Percentiles rank a stretch among this genome's conserved stretches.
Conservation (phyloP, 2,329 filamentous ascomycete species). For the Pseudogymnoascus sp. region DNA sequence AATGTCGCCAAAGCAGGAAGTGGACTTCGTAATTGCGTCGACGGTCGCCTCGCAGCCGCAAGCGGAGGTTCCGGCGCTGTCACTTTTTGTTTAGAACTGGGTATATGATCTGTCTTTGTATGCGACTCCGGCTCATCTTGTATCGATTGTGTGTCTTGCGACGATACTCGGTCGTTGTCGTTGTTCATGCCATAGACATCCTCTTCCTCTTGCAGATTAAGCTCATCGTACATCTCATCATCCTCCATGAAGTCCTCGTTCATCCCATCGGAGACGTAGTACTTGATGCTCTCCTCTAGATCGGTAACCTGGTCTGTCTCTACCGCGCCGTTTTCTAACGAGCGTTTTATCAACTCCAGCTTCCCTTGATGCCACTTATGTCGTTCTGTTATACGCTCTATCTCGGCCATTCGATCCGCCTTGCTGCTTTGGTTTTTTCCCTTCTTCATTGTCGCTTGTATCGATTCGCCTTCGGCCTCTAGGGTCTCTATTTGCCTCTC, state of each 20-base stretch:
- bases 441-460: constrained; percentile 89
- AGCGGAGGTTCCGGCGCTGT: constrained; percentile 49
- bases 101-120: constrained; percentile 36
- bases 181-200: constrained; percentile 71
- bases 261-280: constrained; percentile 87
- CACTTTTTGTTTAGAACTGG: constrained; percentile 40
- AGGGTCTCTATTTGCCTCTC: constrained; percentile 87
- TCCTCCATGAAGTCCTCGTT: constrained; percentile 89
- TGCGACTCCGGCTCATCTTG: constrained; percentile 71
- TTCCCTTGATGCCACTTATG: constrained; percentile 97
- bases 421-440: constrained; percentile 80
- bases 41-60: constrained; percentile 59
- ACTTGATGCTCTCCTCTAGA: constrained; percentile 84
- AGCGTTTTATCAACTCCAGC: constrained; percentile 80
- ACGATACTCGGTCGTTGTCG: constrained; percentile 84
- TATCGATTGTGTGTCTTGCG: constrained; percentile 87
- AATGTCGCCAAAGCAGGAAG: constrained; percentile 86
- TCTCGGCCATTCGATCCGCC: constrained; percentile 77
- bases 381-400: constrained; percentile 75
- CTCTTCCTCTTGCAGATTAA: constrained; percentile 88
- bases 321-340: constrained; percentile 85
- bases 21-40: constrained; percentile 85
- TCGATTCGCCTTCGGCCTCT: constrained; percentile 79
- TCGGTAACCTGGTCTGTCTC: constrained; percentile 81
- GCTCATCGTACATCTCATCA: constrained; percentile 89